Conservation (phyloP, 257 asterid genomes). For the Agastache rugosa region DNA sequence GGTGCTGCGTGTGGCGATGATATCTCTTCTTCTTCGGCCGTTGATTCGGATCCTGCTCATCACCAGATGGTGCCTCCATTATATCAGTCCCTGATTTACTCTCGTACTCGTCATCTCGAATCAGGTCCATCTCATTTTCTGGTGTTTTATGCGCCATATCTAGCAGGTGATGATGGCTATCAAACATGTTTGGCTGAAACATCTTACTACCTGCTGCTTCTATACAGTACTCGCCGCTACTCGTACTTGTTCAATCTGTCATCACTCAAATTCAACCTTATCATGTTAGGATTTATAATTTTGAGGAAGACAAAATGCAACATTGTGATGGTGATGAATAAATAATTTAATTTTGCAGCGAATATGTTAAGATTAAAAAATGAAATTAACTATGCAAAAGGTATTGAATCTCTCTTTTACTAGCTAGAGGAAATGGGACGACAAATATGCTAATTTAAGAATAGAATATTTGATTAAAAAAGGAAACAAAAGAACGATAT, state of each 20-base stretch:
- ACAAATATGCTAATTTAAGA: not conserved
- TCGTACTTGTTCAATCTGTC: conserved; percentile 36
- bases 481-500: not conserved
- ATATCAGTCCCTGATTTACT: conserved; percentile 71
- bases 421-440: not conserved
- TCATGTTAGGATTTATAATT: not conserved
- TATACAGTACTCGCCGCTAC: not conserved
- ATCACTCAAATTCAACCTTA: not conserved
- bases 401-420: not conserved
- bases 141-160: conserved; percentile 61
- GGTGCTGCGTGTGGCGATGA: conserved; percentile 78
- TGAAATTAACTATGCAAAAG: not conserved
- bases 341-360: not conserved
- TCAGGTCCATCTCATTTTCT: conserved; percentile 59
- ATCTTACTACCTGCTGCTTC: conserved; percentile 33
- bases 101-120: conserved; percentile 67
- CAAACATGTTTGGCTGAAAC: conserved; percentile 77
- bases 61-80: conserved; percentile 69
- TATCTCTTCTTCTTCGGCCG: conserved; percentile 77
- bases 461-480: not conserved
- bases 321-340: not conserved
- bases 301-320: not conserved
- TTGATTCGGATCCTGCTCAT: conserved; percentile 71
- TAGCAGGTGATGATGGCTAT: conserved; percentile 64
- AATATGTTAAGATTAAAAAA: not conserved